A percentile compares a stretch with the other conserved stretches of the same genome.
Evolutionary conservation across 2,329 filamentous ascomycete species (phyloP).

Genomic region (Aspergillus amoenus): DNA sequence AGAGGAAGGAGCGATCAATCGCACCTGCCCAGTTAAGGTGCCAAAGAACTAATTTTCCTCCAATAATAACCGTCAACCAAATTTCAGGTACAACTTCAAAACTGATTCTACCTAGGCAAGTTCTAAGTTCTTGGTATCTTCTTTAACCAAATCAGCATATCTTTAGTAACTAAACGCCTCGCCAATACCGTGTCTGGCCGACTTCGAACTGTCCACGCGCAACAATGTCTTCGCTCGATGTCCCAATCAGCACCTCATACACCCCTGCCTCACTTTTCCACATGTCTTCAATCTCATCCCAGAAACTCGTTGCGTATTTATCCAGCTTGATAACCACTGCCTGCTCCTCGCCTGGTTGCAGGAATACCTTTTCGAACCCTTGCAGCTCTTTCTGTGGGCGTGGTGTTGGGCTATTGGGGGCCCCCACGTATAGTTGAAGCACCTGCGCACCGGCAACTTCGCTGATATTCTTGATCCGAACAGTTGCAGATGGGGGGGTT

Average conservation of each 20-base stretch:
- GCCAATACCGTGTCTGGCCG: slow-evolving; percentile 23
- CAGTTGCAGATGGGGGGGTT: slow-evolving; percentile 46
- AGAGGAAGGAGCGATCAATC: too few species aligned
- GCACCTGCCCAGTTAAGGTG: background rate
- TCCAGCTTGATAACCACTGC: slow-evolving; percentile 33
- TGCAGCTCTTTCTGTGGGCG: slow-evolving; percentile 47
- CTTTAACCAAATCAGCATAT: too few species aligned
- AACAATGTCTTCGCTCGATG: slow-evolving; percentile 24
- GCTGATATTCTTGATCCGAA: slow-evolving; percentile 52
- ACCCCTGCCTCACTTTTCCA: slow-evolving; percentile 41
- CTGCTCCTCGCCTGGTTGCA: slow-evolving; percentile 37
- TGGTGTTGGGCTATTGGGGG: slow-evolving; percentile 24
- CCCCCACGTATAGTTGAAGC: slow-evolving; percentile 48
- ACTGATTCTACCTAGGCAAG: too few species aligned
- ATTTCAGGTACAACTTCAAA: too few species aligned
- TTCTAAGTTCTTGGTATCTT: too few species aligned
- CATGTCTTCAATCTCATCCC: slow-evolving; percentile 41
- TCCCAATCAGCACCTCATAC: slow-evolving; percentile 41
- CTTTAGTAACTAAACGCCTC: slow-evolving; percentile 15
- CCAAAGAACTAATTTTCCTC: slow-evolving; percentile 5
- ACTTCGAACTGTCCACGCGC: slow-evolving; percentile 21
- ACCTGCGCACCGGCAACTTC: slow-evolving; percentile 52
- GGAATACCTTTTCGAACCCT: slow-evolving; percentile 45
- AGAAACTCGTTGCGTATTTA: slow-evolving; percentile 41
- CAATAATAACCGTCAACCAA: slow-evolving; percentile 7